Evolutionary conservation across 2,329 filamentous ascomycete species (phyloP).

Genomic region (Arthrobotrys iridis): DNA sequence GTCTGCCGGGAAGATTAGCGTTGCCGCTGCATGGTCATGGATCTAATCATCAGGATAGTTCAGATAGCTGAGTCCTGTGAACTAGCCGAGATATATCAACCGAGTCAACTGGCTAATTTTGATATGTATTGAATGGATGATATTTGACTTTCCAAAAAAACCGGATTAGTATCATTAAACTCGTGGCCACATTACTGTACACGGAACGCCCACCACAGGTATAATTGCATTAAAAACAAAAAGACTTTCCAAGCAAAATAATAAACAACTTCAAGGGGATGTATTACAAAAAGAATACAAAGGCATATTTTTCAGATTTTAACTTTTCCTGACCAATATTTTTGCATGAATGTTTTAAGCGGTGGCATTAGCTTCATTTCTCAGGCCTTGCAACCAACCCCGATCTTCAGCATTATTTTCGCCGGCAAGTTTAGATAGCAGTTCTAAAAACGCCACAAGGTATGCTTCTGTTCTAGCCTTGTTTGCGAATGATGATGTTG

Average conservation of each 20-base stretch:
- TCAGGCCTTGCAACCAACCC: conserved; percentile 51
- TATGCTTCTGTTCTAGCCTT: conserved; percentile 53
- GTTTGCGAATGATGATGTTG: conserved; percentile 53
- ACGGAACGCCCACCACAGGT: conserved; percentile 44
- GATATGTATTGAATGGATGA: too few relatives aligned
- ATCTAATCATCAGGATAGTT: conserved; percentile 1
- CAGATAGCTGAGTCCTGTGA: too few relatives aligned
- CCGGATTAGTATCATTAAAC: conserved; percentile 32
- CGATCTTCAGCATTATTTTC: conserved; percentile 52
- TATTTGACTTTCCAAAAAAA: neutral
- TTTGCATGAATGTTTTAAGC: conserved; percentile 9
- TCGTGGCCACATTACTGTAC: conserved; percentile 52
- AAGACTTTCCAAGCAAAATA: conserved; percentile 5
- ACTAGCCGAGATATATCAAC: too few relatives aligned
- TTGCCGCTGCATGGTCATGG: conserved; percentile 30
- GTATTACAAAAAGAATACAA: conserved; percentile 26
- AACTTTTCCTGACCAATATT: conserved; percentile 38
- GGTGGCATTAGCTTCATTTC: conserved; percentile 33
- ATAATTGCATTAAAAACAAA: conserved; percentile 21
- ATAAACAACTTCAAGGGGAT: conserved; percentile 11
- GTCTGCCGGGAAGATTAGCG: conserved; percentile 19
- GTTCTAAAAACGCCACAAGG: conserved; percentile 52
- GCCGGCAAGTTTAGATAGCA: conserved; percentile 48
- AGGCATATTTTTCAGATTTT: conserved; percentile 21
- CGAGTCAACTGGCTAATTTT: too few relatives aligned